phyloP scores from a whole-genome alignment of 2,329 filamentous ascomycete species.

The Grosmannia serpens region DNA sequence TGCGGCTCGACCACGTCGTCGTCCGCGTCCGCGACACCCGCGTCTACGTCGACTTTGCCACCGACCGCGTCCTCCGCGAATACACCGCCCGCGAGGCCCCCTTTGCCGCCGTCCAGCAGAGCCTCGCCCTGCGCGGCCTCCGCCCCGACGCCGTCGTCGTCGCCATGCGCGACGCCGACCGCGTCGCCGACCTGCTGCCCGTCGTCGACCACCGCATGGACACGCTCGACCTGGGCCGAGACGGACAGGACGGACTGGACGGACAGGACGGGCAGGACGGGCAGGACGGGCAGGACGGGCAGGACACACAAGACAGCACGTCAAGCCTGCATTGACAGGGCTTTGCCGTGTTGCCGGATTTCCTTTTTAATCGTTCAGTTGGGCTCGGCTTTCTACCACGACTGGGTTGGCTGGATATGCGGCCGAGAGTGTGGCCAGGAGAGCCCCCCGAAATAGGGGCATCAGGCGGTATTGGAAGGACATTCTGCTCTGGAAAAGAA shows the following conservation, averaged over 20 bases:
- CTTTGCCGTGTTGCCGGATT: no score
- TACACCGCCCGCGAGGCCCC: constrained; percentile 78
- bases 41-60: constrained; percentile 80
- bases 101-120: constrained; percentile 62
- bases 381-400: no score
- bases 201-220: constrained; percentile 61
- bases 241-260: no score
- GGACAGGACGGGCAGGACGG: no score
- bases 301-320: no score
- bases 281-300: no score
- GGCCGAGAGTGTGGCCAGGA: no score
- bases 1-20: constrained; percentile 84
- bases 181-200: constrained; percentile 56
- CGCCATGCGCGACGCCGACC: constrained; percentile 68
- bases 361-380: no score
- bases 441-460: background rate
- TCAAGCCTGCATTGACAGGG: no score
- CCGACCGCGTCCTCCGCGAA: constrained; percentile 70
- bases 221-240: constrained; percentile 14
- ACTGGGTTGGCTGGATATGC: no score
- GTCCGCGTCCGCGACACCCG: constrained; percentile 81
- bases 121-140: constrained; percentile 31
- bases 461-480: no score
- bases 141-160: constrained; percentile 63
- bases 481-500: background rate